Percentiles rank a stretch among this genome's conserved stretches.
phyloP scores from a whole-genome alignment of 2,329 filamentous ascomycete species.

The Hymenotorrendiella dingleyae region DNA sequence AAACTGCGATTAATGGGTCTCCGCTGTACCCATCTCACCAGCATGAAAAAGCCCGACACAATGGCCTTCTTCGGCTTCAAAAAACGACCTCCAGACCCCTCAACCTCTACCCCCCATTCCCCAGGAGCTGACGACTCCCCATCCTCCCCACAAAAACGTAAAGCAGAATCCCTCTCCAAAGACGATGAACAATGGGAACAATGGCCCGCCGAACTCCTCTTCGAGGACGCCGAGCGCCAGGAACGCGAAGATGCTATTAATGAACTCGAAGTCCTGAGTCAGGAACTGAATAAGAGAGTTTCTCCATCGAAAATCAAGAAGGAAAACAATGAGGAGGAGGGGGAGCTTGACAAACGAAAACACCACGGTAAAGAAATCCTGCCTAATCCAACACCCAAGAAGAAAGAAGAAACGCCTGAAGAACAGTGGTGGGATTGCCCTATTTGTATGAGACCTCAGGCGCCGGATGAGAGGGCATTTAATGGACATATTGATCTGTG shows the following conservation, averaged over 20 bases:
- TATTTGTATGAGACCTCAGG: conserved; percentile 73
- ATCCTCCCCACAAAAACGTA: conserved; percentile 31
- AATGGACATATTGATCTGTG: conserved; percentile 93
- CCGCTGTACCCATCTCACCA: conserved; percentile 80
- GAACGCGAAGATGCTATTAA: conserved; percentile 56
- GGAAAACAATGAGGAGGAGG: too few species aligned
- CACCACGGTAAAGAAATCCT: conserved; percentile 48
- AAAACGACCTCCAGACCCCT: too few species aligned
- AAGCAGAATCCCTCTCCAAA: conserved; percentile 34
- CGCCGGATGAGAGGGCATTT: conserved; percentile 68
- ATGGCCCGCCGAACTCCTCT: conserved; percentile 58
- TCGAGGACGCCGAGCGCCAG: conserved; percentile 54
- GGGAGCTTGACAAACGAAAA: conserved; percentile 25
- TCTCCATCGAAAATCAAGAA: too few species aligned
- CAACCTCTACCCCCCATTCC: conserved; percentile 13
- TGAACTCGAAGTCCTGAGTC: conserved; percentile 55
- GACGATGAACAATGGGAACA: conserved; percentile 56
- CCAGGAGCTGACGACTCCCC: conserved; percentile 7
- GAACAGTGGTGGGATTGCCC: conserved; percentile 75
- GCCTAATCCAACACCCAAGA: conserved; percentile 36
- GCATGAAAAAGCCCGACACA: conserved; percentile 73
- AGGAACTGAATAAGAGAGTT: too few species aligned
- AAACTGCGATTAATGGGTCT: conserved; percentile 82
- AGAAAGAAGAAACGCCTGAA: conserved; percentile 17
- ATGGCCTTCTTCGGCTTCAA: conserved; percentile 72